A percentile compares a stretch with the other conserved stretches of the same genome.
Evolutionary conservation across 495 filamentous ascomycete genomes (phyloP).

Genomic region (Penicillium waksmanii): DNA sequence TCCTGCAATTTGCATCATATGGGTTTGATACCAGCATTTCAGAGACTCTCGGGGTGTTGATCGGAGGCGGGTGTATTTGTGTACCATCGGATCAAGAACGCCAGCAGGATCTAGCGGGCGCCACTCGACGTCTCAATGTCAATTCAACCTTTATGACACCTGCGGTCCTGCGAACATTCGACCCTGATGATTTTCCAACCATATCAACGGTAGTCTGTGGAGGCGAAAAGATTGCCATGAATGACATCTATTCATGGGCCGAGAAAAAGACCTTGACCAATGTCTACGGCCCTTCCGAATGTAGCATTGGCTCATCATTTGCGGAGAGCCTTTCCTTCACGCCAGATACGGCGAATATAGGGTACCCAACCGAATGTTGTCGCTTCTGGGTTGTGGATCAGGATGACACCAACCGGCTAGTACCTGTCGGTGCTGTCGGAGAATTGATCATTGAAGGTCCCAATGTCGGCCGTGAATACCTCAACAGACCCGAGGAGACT

Average conservation of each 20-base stretch:
- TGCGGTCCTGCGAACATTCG: too few species aligned
- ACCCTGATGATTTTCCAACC: too few species aligned
- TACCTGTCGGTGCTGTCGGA: slow-evolving; percentile 41
- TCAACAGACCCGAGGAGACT: slow-evolving; percentile 34
- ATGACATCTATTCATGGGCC: too few species aligned
- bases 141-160: not conserved
- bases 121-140: not conserved
- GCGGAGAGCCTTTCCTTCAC: too few species aligned
- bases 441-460: slow-evolving; percentile 51
- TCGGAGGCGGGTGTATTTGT: slow-evolving; percentile 57
- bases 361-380: not conserved
- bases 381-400: slow-evolving; percentile 45
- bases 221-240: too few species aligned
- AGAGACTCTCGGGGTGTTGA: slow-evolving; percentile 62
- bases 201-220: too few species aligned
- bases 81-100: not conserved
- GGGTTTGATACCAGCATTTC: slow-evolving; percentile 46
- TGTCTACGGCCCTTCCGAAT: too few species aligned
- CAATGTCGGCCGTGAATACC: slow-evolving; percentile 44
- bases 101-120: too few species aligned
- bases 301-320: too few species aligned
- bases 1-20: slow-evolving; percentile 37
- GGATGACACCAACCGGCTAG: slow-evolving; percentile 27
- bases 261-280: too few species aligned
- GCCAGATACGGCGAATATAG: not conserved